Conservation (phyloP, 805 yeast species). For the Candida ulmi region DNA sequence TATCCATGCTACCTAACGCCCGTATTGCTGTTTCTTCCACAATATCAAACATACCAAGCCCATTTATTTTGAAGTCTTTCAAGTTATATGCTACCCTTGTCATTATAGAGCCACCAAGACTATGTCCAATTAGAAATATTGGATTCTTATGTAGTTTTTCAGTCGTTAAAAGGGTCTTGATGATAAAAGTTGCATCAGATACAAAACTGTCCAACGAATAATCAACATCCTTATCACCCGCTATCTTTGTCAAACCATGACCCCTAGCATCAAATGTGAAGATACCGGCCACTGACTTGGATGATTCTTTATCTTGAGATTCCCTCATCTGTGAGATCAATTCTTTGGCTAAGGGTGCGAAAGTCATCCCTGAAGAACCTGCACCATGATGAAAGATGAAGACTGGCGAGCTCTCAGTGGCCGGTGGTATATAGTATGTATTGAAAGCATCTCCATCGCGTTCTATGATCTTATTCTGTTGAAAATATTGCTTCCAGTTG, state of each 20-base stretch:
- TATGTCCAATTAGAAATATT: constrained; percentile 75
- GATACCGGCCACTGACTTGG: constrained; percentile 48
- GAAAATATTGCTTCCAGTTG: constrained; percentile 32
- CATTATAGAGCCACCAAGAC: constrained; percentile 86
- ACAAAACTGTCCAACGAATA: constrained; percentile 47
- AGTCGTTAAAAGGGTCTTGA: constrained; percentile 31
- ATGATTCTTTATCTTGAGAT: constrained; percentile 13
- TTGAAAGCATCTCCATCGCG: constrained; percentile 33
- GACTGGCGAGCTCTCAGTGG: constrained; percentile 38
- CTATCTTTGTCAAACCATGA: constrained; percentile 55
- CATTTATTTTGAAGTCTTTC: constrained; percentile 37
- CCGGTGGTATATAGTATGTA: constrained; percentile 55
- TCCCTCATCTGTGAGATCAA: constrained; percentile 22
- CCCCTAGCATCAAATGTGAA: constrained; percentile 80
- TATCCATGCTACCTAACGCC: constrained; percentile 61
- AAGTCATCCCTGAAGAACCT: constrained; percentile 82
- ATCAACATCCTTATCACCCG: constrained; percentile 23
- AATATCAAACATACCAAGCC: constrained; percentile 79
- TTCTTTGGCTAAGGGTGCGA: constrained; percentile 45
- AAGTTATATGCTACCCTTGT: constrained; percentile 41
- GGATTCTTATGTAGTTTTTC: constrained; percentile 19
- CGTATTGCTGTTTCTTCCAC: constrained; percentile 88
- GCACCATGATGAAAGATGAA: constrained; percentile 91
- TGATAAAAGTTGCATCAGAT: constrained; percentile 49
- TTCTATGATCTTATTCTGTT: constrained; percentile 17